A percentile compares a stretch with the other conserved stretches of the same genome.
Evolutionary conservation across 768 basidiomycete genomes (phyloP).

Genomic region (Royoungia palumana): DNA sequence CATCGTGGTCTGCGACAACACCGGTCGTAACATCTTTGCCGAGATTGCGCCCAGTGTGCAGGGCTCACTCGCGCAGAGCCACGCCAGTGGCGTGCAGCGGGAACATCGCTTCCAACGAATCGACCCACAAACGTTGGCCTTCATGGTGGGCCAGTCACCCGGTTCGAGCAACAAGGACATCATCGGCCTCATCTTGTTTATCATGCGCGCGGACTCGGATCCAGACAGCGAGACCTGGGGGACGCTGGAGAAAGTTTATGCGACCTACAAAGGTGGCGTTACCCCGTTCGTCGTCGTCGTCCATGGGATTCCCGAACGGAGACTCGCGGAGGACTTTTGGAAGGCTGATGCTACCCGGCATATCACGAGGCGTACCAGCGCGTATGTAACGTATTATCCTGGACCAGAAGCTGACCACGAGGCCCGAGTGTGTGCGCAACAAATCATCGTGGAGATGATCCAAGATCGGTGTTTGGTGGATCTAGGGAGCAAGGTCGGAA

Average conservation of each 20-base stretch:
- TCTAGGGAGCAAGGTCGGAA: slow-evolving; percentile 16
- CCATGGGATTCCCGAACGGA: slow-evolving; percentile 1
- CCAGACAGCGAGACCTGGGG: slow-evolving; percentile 10
- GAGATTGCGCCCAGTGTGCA: slow-evolving; percentile 8
- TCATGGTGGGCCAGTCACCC: neutral
- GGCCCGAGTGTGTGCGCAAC: slow-evolving; percentile 9
- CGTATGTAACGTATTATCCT: slow-evolving; percentile 12
- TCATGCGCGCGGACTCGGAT: slow-evolving; percentile 4
- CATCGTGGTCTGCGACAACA: slow-evolving; percentile 16
- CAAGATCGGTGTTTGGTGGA: slow-evolving; percentile 11
- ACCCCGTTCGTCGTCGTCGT: slow-evolving; percentile 20
- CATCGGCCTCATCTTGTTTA: slow-evolving; percentile 15
- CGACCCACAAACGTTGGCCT: slow-evolving; percentile 7
- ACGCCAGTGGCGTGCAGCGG: neutral
- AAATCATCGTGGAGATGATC: slow-evolving; percentile 11
- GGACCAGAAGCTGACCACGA: slow-evolving; percentile 5
- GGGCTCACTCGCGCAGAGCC: slow-evolving; percentile 1
- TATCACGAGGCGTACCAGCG: slow-evolving; percentile 9
- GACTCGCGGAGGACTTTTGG: slow-evolving; percentile 11
- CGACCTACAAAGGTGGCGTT: slow-evolving; percentile 10
- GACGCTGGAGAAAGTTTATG: slow-evolving; percentile 13
- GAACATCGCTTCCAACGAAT: slow-evolving; percentile 16
- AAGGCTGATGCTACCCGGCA: slow-evolving; percentile 4
- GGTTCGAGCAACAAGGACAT: slow-evolving; percentile 2
- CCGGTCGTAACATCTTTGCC: slow-evolving; percentile 4